Percentiles rank a stretch among this genome's conserved stretches.
phyloP scores from a whole-genome alignment of 352 stramenopile genomes.

The Globisporangium middletonii region DNA sequence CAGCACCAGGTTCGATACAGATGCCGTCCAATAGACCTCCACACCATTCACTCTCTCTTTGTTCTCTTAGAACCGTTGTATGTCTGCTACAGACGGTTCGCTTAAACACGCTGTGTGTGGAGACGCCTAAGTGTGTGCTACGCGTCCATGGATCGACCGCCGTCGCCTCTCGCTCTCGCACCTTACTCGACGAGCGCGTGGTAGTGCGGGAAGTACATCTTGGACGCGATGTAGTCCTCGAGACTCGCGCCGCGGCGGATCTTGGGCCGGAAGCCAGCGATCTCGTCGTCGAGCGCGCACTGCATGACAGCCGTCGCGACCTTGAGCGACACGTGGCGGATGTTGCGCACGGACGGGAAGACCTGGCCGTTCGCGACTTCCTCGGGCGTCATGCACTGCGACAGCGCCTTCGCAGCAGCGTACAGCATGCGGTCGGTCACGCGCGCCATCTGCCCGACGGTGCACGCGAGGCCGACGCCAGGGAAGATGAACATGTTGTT shows the following conservation, averaged over 20 bases:
- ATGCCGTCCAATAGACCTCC: too few relatives aligned
- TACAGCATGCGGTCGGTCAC: too few relatives aligned
- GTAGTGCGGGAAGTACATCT: constrained; percentile 96
- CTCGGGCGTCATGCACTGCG: constrained; percentile 72
- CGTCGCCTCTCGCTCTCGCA: neutral
- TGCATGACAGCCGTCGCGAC: constrained; percentile 86
- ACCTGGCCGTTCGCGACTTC: constrained; percentile 92
- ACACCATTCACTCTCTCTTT: too few relatives aligned
- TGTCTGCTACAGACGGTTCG: too few relatives aligned
- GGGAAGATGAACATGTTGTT: too few relatives aligned
- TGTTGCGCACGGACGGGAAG: constrained; percentile 90
- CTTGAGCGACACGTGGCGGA: constrained; percentile 90
- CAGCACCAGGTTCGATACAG: too few relatives aligned
- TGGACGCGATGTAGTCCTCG: constrained; percentile 86
- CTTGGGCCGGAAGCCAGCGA: constrained; percentile 72
- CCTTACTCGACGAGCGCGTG: constrained; percentile 89
- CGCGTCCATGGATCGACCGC: neutral
- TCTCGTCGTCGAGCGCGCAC: constrained; percentile 84
- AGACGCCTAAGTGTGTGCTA: neutral
- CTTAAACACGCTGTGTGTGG: too few relatives aligned
- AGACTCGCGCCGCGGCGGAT: constrained; percentile 72
- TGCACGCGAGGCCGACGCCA: too few relatives aligned
- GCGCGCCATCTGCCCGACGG: too few relatives aligned
- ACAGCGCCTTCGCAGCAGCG: constrained; percentile 33
- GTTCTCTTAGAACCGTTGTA: too few relatives aligned